phyloP scores from a whole-genome alignment of 352 stramenopile species.

The Plasmopara halstedii region DNA sequence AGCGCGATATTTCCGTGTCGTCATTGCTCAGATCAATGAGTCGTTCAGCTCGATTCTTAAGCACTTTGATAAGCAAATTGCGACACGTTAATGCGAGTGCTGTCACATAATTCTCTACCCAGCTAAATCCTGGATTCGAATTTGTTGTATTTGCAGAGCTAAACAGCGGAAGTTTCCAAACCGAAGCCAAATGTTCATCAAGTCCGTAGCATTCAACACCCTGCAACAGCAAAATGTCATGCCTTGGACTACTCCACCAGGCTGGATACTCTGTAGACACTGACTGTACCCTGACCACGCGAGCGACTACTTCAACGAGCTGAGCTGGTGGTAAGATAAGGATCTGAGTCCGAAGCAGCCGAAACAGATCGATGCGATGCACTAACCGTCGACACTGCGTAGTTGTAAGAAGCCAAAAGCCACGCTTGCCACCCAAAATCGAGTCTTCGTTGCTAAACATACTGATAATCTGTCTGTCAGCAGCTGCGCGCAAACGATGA shows the following conservation, averaged over 20 bases:
- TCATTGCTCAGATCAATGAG: constrained; percentile 8
- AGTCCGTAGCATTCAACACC: constrained; percentile 78
- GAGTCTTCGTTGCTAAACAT: constrained; percentile 29
- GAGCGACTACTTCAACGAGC: constrained; percentile 50
- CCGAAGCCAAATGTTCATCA: constrained; percentile 51
- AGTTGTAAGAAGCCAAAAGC: constrained; percentile 48
- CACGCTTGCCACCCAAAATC: constrained; percentile 54
- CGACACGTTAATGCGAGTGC: constrained; percentile 29
- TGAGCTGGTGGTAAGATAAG: constrained; percentile 52
- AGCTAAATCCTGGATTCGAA: constrained; percentile 49
- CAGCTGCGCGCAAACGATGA: constrained; percentile 16
- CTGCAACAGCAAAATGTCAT: constrained; percentile 77
- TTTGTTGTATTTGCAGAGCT: constrained; percentile 25
- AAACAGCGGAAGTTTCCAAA: constrained; percentile 70
- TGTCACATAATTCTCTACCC: constrained; percentile 74
- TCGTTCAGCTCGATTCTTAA: constrained; percentile 5
- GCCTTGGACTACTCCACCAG: constrained; percentile 71
- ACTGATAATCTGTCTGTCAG: not conserved
- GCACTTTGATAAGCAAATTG: constrained; percentile 25
- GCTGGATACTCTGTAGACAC: constrained; percentile 34
- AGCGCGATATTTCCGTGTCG: constrained; percentile 1
- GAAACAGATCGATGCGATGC: constrained; percentile 78
- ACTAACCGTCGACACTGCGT: constrained; percentile 56
- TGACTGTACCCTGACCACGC: constrained; percentile 32
- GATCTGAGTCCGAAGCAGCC: constrained; percentile 58